Evolutionary conservation across 2,329 filamentous ascomycete genomes (phyloP), one percentile per base, ranked within the genome.

Genomic region (Pseudogymnoascus sp.): DNA sequence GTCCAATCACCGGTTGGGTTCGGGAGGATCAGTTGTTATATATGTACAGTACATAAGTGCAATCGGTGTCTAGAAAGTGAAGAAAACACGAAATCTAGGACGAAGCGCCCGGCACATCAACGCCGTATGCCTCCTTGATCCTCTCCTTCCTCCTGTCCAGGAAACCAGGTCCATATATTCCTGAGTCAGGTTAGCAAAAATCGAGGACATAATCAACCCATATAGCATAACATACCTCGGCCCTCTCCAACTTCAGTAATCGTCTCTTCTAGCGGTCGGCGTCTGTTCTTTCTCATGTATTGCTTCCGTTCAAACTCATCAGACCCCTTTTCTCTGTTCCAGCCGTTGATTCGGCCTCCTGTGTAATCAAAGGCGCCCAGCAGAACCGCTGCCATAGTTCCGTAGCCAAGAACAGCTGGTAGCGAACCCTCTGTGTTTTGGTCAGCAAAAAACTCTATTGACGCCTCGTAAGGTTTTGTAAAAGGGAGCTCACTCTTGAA

Each of bases 81-180:
- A 15, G 18, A 4, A 57, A 57, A 38, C 30, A 38, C 30, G 21
- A 37, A 57, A 37, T 57, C 34, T 57, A 57, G 55, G 34, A 38
- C 21, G 55, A 35, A 2, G 64, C 68, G 13, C 64, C 65, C 21
- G 69, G 68, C 13, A 89, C 82, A 65, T 89, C 85, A 65, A 88
- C 81, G 60, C 85, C 85, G 68, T 89, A 89, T 66, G 79, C 82
- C 71, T 84, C 81, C 76, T 86, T 83, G 71, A 90, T 78, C 67
- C 83, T 77, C 71, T 86, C 77, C 63, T 79, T 79, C 71, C 86
- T 80, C 73, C 86, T 76, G 75, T 89, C 84, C 59, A 81, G 82
- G 67, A 87, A 89, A 26, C 84, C 85, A 18, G 83, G 82, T 18
- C 75, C 83, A 66, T 84, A 82, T 64, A 89, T 83, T 58, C 85